A percentile compares a stretch with the other conserved stretches of the same genome.
phyloP scores from a whole-genome alignment of 2,329 filamentous ascomycete genomes.

The Davidsoniella eucalypti region DNA sequence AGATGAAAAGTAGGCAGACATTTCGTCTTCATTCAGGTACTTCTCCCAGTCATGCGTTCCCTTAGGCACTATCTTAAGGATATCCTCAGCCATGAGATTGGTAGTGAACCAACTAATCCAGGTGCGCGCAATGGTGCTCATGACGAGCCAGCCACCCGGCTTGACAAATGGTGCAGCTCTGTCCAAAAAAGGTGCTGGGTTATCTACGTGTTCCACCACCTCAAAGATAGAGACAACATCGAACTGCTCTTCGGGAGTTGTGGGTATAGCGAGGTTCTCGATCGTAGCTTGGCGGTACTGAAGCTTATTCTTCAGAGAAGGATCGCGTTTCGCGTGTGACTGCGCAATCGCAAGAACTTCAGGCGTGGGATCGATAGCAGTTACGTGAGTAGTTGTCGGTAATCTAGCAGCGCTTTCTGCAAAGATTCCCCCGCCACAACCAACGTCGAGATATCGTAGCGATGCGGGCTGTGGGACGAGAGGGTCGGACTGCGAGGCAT shows the following conservation, averaged over 20 bases:
- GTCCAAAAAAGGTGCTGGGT: conserved; percentile 57
- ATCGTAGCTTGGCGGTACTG: conserved; percentile 62
- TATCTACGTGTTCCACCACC: conserved; percentile 81
- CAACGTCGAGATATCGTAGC: conserved; percentile 71
- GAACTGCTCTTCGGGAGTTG: conserved; percentile 31
- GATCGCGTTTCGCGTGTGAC: conserved; percentile 60
- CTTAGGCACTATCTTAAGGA: conserved; percentile 71
- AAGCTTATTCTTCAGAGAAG: conserved; percentile 45
- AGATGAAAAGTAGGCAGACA: conserved; percentile 38
- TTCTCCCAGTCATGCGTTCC: conserved; percentile 96
- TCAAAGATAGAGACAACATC: conserved; percentile 84
- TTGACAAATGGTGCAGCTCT: conserved; percentile 58
- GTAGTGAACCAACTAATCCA: conserved; percentile 84
- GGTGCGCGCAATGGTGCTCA: conserved; percentile 83
- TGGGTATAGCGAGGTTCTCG: conserved; percentile 43
- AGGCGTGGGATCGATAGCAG: conserved; percentile 62
- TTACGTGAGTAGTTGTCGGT: conserved; percentile 43
- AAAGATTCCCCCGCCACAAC: conserved; percentile 93
- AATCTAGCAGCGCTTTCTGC: conserved; percentile 70
- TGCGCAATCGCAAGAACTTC: conserved; percentile 60
- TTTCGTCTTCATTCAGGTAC: conserved; percentile 78
- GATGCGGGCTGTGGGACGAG: conserved; percentile 20
- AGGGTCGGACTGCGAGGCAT: conserved; percentile 33
- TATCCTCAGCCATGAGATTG: conserved; percentile 77
- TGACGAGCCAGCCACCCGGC: conserved; percentile 83